These are phyloP conservation scores for Colletotrichum echinochloae DNA, from an alignment of 2,329 filamentous ascomycete species.

Conservation along the genomic window DNA sequence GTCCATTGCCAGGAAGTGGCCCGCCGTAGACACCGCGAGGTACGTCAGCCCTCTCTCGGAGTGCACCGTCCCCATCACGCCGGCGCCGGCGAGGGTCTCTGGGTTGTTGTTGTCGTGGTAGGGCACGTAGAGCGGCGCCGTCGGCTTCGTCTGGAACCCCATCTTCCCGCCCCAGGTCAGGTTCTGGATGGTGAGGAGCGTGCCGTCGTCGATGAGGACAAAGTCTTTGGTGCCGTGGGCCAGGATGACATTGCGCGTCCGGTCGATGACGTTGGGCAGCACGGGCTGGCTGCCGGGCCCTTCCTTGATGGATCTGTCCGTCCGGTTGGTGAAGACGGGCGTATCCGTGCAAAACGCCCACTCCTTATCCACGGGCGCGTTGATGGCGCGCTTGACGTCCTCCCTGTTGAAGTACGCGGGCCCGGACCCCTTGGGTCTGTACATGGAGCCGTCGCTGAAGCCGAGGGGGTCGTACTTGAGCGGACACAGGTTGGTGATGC, in stretches of 20 bases:
- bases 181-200: slow-evolving; percentile 80
- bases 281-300: slow-evolving; percentile 65
- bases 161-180: slow-evolving; percentile 82
- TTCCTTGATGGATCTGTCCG: slow-evolving; percentile 60
- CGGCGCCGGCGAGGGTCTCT: slow-evolving; percentile 62
- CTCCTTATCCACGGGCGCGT: slow-evolving; percentile 63
- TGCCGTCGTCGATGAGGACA: slow-evolving; percentile 75
- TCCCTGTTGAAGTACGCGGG: slow-evolving; percentile 77
- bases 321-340: slow-evolving; percentile 52
- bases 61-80: slow-evolving; percentile 76
- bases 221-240: slow-evolving; percentile 79
- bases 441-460: slow-evolving; percentile 73
- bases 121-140: slow-evolving; percentile 76
- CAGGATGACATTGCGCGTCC: slow-evolving; percentile 78
- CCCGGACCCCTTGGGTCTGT: slow-evolving; percentile 70
- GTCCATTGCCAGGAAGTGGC: slow-evolving; percentile 78
- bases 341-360: slow-evolving; percentile 58
- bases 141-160: slow-evolving; percentile 74
- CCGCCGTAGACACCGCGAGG: slow-evolving; percentile 71
- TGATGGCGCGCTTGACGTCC: slow-evolving; percentile 77
- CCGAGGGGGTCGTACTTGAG: slow-evolving; percentile 76
- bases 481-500: slow-evolving; percentile 79
- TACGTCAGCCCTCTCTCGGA: slow-evolving; percentile 83
- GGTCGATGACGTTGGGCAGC: slow-evolving; percentile 79
- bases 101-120: slow-evolving; percentile 58